Percentiles rank a stretch among this genome's conserved stretches.
phyloP scores from a whole-genome alignment of 345 rosid genomes.

The Mercurialis annua region DNA sequence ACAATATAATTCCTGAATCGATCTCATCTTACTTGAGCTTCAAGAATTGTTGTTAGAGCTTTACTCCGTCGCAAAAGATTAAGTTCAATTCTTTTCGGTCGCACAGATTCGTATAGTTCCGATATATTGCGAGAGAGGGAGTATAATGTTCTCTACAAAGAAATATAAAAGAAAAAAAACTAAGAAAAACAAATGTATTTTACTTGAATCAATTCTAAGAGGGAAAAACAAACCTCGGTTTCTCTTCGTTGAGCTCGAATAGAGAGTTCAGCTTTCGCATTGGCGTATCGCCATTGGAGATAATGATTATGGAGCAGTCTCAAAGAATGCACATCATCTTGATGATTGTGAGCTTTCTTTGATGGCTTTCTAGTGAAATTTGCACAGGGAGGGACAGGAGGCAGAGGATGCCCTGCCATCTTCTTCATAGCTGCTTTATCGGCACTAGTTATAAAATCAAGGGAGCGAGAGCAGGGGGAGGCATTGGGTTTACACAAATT shows the following conservation, averaged over 20 bases:
- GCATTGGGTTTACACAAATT: constrained; percentile 17
- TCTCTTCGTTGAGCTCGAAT: constrained; percentile 51
- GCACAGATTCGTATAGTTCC: constrained; percentile 55
- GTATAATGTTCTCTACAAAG: constrained; percentile 57
- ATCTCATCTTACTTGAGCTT: constrained; percentile 57
- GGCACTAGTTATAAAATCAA: constrained; percentile 26
- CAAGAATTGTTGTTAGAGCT: constrained; percentile 48
- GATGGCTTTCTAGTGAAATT: constrained; percentile 42
- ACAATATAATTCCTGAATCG: neutral
- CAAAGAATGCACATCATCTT: constrained; percentile 58
- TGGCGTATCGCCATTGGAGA: constrained; percentile 86
- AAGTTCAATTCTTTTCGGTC: constrained; percentile 56
- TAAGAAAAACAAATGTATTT: neutral
- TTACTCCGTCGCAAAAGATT: constrained; percentile 38
- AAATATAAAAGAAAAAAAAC: neutral
- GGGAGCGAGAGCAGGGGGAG: constrained; percentile 38
- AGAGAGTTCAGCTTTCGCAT: constrained; percentile 62
- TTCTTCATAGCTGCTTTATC: constrained; percentile 28
- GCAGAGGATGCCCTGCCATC: constrained; percentile 35
- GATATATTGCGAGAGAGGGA: constrained; percentile 54
- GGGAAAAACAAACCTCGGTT: constrained; percentile 51
- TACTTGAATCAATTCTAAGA: neutral
- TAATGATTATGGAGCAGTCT: constrained; percentile 67
- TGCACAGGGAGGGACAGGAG: constrained; percentile 48
- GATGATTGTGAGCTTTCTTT: constrained; percentile 47